Evolutionary conservation across 768 basidiomycete genomes (phyloP), one percentile per base, ranked within the genome.

Genomic region (Royoungia palumana): DNA sequence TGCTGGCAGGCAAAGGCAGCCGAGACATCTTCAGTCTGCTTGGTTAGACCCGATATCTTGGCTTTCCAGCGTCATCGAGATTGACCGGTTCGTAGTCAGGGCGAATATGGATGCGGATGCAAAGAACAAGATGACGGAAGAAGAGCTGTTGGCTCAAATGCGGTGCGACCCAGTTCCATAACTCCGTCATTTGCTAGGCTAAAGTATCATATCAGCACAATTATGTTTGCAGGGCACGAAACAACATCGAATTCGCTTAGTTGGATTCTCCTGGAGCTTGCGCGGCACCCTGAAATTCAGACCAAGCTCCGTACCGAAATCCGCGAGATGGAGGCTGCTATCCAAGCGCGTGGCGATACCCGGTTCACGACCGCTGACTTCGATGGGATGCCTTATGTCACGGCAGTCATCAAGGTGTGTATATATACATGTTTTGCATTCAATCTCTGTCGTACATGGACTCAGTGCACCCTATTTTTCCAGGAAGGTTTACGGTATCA

Each of bases 261-360:
- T 38, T 39, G 43, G 49, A 34, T 47, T 11, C 38, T 47, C n/a
- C 70, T 83, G 46, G 81, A 83, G 55, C 73, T 92, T 6, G 76
- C 82, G 2, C 75, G 71, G 35, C 68, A 81, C 50, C 81, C 78
- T 0, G 70, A 79, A 19, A 62, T 81, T 3, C 89, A 91, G 59
- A 64, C 67, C 4, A 75, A 72, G 49, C 77, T 91, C 20, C 79
- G 89, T 13, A 67, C 21, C 1, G 61, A 62, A 40, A 60, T 60
- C 22, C 42, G 39, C 7, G 8, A n/a, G 32, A 41, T 17, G 6
- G 49, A 44, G 19, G 32, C 37, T n/a, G n/a, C 43, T 24, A 27
- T 50, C 8, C 37, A 14, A 7, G 42, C 48, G 24, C 52, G 35
- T 27, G 42, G 44, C 12, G 34, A 48, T 22, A 39, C 47, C n/a